Base-by-base conservation (phyloP, 129 eudicot genomes). In the Ambrosia trifida region DNA sequence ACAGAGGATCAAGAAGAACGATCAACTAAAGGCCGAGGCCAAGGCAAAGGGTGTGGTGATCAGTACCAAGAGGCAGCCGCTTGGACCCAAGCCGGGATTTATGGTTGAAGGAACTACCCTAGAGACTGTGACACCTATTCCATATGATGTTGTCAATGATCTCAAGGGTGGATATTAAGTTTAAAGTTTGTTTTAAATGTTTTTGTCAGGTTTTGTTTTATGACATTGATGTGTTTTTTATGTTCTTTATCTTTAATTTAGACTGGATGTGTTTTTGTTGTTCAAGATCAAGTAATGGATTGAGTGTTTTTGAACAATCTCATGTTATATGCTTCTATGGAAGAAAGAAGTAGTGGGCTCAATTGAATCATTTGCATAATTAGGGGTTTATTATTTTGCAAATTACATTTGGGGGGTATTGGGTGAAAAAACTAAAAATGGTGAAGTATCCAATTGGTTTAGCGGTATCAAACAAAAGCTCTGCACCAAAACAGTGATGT, bases 61-160 rank as follows among this genome's bases (percentile, higher is more conserved):
- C 70, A 91, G 94, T 78, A 91, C 97, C 11, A 91, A 91, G 80
- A 84, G 96, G 76, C 96, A 91, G 79, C 96, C 96, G 6, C 75
- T 79, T 52, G 97, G 94, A 20, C 97, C 97, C 5, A 91, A 91
- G 30, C 96, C 97, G 0, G 97, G 97, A 4, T 91, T 91, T 69
- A 84, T 91, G 96, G 97, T 88, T 9, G 96, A 81, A 80, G 97
- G 96, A 7, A 79, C 87, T 0, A 91, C 96, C 0, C 56, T 91
- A 63, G 96, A 91, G 82, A 91, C 97, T 0, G 97, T 91, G 51
- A 91, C 97, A 5, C 97, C 96, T 28, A 91, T 91, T 64, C 97
- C 97, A 0, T 91, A 91, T 64, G 97, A 91, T 81, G 97, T 91
- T 13, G 95, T 89, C 73, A 91, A 88, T 58, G 97, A 91, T 81